Percentiles rank a stretch among this genome's conserved stretches.
These are phyloP conservation scores for Microsporum ferrugineum DNA, from an alignment of 2,329 filamentous ascomycete species.

Conservation along the genomic window DNA sequence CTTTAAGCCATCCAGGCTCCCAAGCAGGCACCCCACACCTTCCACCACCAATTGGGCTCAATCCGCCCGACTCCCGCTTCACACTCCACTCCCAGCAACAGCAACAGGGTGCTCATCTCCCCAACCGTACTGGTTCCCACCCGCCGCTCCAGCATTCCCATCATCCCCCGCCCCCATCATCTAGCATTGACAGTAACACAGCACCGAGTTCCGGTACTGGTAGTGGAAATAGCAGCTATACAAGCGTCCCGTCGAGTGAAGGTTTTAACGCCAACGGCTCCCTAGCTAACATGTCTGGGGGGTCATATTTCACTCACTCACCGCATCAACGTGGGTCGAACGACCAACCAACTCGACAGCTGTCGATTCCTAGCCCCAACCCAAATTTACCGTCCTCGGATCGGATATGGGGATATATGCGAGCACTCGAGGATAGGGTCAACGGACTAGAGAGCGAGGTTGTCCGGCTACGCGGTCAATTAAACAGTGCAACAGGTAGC, in stretches of 20 bases:
- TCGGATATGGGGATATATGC: conserved; percentile 23
- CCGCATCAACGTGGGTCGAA: conserved; percentile 4
- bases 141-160: conserved; percentile 11
- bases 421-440: conserved; percentile 23
- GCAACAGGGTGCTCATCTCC: conserved; percentile 10
- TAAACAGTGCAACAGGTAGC: not conserved
- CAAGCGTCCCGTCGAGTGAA: not conserved
- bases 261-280: conserved; percentile 1
- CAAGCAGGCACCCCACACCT: conserved; percentile 21
- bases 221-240: conserved; percentile 3
- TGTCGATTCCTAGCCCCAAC: conserved; percentile 8
- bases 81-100: conserved; percentile 25
- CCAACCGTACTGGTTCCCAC: conserved; percentile 15
- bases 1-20: conserved; percentile 10
- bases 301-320: conserved; percentile 7
- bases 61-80: conserved; percentile 26
- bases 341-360: conserved; percentile 6
- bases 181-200: conserved; percentile 7
- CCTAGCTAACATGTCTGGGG: conserved; percentile 10
- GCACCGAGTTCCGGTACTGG: conserved; percentile 2
- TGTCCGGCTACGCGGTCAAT: conserved; percentile 20
- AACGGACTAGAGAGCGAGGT: conserved; percentile 26
- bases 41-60: conserved; percentile 24
- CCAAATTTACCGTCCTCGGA: conserved; percentile 8
- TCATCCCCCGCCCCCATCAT: conserved; percentile 5